These are phyloP conservation scores for Alnus glutinosa DNA, from an alignment of 306 rosid genomes.

Conservation along the genomic window DNA sequence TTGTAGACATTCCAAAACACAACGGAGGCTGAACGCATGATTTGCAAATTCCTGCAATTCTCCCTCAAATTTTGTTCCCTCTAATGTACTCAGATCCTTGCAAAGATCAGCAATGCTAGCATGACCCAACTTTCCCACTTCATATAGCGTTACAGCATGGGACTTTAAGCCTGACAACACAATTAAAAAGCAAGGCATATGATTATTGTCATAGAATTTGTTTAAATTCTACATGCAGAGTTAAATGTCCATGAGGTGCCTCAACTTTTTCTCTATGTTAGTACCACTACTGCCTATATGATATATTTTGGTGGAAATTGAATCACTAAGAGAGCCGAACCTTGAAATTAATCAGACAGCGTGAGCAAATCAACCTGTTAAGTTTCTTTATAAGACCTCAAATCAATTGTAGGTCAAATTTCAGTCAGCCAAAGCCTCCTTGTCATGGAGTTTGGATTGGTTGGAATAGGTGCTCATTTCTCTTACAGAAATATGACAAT, in stretches of 20 bases:
- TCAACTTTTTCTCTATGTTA: neutral
- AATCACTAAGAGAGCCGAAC: neutral
- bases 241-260: neutral
- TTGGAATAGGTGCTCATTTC: neutral
- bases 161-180: slow-evolving; percentile 79
- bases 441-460: neutral
- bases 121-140: slow-evolving; percentile 95
- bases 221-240: neutral
- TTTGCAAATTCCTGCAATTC: slow-evolving; percentile 94
- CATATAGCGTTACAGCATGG: slow-evolving; percentile 96
- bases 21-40: slow-evolving; percentile 95
- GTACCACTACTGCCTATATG: neutral
- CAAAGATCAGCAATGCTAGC: slow-evolving; percentile 91
- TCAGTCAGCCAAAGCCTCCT: neutral
- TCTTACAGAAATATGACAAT: neutral
- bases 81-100: slow-evolving; percentile 84
- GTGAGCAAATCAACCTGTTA: neutral
- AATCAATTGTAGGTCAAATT: neutral
- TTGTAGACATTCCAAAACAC: slow-evolving; percentile 83
- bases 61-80: slow-evolving; percentile 89
- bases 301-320: neutral
- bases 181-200: slow-evolving; percentile 19
- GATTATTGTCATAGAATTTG: slow-evolving; percentile 19
- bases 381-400: neutral
- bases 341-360: neutral